A percentile compares a stretch with the other conserved stretches of the same genome.
phyloP scores from a whole-genome alignment of 148 eudicot genomes.

The Spergularia marina region DNA sequence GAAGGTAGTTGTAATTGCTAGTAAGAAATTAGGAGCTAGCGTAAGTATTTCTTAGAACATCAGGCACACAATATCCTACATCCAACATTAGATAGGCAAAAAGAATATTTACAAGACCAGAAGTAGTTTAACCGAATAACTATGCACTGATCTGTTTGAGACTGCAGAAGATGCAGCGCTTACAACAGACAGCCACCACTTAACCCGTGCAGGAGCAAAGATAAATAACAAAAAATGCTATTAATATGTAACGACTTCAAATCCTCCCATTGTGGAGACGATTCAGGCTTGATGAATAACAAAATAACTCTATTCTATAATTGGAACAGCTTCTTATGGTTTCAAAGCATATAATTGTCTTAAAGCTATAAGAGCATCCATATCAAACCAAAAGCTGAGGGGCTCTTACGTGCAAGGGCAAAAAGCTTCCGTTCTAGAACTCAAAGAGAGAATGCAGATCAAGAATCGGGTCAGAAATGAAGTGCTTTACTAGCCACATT shows the following conservation, averaged over 20 bases:
- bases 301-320: neutral
- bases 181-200: neutral
- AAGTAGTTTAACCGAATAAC: neutral
- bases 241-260: neutral
- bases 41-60: neutral
- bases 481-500: no score
- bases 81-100: no score
- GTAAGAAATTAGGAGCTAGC: neutral
- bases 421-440: neutral
- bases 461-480: no score
- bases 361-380: neutral
- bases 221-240: neutral
- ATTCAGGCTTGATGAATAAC: neutral
- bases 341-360: neutral
- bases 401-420: neutral
- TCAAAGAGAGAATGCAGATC: no score
- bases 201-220: neutral
- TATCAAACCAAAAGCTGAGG: neutral
- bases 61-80: no score
- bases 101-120: neutral
- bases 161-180: neutral
- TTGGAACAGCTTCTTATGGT: neutral
- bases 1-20: neutral
- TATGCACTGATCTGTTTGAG: neutral
- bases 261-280: neutral